phyloP scores from a whole-genome alignment of 768 basidiomycete genomes.

The Auricularia sp. region DNA sequence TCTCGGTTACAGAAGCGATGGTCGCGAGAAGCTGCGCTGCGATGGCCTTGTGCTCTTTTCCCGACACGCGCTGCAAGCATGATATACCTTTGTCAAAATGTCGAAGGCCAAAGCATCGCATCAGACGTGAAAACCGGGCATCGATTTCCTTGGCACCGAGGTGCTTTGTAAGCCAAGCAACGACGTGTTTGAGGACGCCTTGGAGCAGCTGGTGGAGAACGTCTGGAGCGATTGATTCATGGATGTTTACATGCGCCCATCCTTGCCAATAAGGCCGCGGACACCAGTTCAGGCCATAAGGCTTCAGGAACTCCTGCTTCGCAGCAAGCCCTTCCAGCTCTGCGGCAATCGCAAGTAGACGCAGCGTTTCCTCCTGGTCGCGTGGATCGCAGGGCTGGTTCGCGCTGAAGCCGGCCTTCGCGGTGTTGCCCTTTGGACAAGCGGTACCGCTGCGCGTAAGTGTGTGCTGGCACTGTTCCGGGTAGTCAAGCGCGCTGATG shows the following conservation, averaged over 20 bases:
- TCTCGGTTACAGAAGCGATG: neutral
- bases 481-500: neutral
- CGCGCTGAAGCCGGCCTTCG: neutral
- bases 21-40: neutral
- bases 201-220: neutral
- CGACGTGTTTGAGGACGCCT: neutral
- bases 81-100: neutral
- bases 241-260: neutral
- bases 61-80: neutral
- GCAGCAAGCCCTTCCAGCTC: neutral
- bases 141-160: constrained; percentile 20
- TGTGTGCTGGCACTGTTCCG: neutral
- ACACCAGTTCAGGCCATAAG: neutral
- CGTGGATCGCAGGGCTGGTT: neutral
- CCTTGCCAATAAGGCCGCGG: neutral
- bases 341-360: neutral
- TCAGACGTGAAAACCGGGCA: neutral
- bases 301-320: neutral
- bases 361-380: neutral
- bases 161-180: neutral
- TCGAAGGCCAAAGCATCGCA: neutral
- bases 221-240: neutral
- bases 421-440: neutral
- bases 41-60: neutral
- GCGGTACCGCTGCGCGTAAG: neutral